phyloP scores from a whole-genome alignment of 2,329 filamentous ascomycete genomes.

The Talaromyces sp. region DNA sequence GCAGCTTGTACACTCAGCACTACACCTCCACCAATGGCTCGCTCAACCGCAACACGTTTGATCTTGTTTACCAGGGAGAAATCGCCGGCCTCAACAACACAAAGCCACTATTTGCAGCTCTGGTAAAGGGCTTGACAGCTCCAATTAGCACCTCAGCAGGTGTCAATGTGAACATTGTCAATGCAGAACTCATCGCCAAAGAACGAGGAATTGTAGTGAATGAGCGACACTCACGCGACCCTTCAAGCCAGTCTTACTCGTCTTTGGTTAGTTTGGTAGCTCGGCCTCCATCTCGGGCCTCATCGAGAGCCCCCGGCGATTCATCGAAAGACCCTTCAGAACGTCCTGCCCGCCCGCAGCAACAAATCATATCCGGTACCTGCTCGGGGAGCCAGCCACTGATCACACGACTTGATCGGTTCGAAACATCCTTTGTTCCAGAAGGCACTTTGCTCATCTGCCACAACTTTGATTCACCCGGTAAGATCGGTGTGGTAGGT shows the following conservation, averaged over 20 bases:
- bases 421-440: slow-evolving; percentile 68
- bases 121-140: slow-evolving; percentile 70
- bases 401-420: slow-evolving; percentile 69
- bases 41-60: slow-evolving; percentile 63
- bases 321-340: slow-evolving; percentile 13
- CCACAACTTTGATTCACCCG: slow-evolving; percentile 74
- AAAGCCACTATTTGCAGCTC: slow-evolving; percentile 70
- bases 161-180: slow-evolving; percentile 75
- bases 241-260: slow-evolving; percentile 59
- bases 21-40: slow-evolving; percentile 42
- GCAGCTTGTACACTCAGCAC: slow-evolving; percentile 72
- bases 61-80: slow-evolving; percentile 72
- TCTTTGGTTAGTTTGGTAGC: slow-evolving; percentile 67
- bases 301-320: slow-evolving; percentile 27
- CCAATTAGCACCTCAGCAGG: slow-evolving; percentile 58
- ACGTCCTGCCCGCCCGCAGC: slow-evolving; percentile 26
- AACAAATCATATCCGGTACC: slow-evolving; percentile 46
- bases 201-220: slow-evolving; percentile 74
- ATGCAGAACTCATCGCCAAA: slow-evolving; percentile 68
- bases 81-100: slow-evolving; percentile 68
- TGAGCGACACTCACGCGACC: slow-evolving; percentile 62
- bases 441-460: slow-evolving; percentile 71
- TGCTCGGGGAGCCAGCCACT: slow-evolving; percentile 41
- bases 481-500: slow-evolving; percentile 77
- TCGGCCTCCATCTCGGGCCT: slow-evolving; percentile 27